Conservation (phyloP, 306 rosid genomes). For the Aeschynomene evenia region DNA sequence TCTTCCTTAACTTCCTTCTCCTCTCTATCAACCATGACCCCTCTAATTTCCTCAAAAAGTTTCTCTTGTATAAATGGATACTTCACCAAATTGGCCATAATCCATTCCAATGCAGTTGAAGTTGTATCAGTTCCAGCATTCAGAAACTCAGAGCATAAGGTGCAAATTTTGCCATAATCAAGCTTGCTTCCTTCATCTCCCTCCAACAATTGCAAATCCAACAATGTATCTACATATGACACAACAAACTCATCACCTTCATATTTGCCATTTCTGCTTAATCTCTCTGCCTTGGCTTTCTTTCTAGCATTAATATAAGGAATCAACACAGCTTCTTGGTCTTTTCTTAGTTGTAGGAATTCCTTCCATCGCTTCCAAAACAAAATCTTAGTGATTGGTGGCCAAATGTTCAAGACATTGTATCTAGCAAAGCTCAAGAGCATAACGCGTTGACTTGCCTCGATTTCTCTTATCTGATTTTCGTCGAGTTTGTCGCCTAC, state of each 20-base stretch:
- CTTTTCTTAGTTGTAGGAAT: slow-evolving; percentile 23
- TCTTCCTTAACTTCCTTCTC: slow-evolving; percentile 35
- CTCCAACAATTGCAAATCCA: slow-evolving; percentile 37
- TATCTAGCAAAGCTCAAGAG: slow-evolving; percentile 27
- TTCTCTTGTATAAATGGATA: slow-evolving; percentile 32
- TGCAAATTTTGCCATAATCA: slow-evolving; percentile 35
- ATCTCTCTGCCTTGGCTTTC: slow-evolving; percentile 35
- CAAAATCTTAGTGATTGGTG: slow-evolving; percentile 26
- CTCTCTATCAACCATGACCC: slow-evolving; percentile 29
- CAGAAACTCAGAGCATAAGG: slow-evolving; percentile 44
- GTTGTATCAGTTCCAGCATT: slow-evolving; percentile 48
- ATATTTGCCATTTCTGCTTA: not conserved
- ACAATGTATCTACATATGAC: slow-evolving; percentile 44
- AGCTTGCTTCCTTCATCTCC: slow-evolving; percentile 26
- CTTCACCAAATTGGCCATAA: slow-evolving; percentile 52
- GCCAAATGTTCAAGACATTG: slow-evolving; percentile 37
- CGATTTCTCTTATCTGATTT: slow-evolving; percentile 37
- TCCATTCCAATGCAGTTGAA: slow-evolving; percentile 46
- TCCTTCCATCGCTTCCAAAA: slow-evolving; percentile 37
- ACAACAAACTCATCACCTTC: slow-evolving; percentile 9
- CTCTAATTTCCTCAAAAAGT: slow-evolving; percentile 34
- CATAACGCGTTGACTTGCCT: slow-evolving; percentile 28
- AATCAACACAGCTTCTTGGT: slow-evolving; percentile 25
- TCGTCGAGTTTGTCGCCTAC: slow-evolving; percentile 42
- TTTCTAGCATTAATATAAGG: slow-evolving; percentile 39